Conservation (phyloP, 495 filamentous ascomycete genomes). For the Aspergillus taichungensis region DNA sequence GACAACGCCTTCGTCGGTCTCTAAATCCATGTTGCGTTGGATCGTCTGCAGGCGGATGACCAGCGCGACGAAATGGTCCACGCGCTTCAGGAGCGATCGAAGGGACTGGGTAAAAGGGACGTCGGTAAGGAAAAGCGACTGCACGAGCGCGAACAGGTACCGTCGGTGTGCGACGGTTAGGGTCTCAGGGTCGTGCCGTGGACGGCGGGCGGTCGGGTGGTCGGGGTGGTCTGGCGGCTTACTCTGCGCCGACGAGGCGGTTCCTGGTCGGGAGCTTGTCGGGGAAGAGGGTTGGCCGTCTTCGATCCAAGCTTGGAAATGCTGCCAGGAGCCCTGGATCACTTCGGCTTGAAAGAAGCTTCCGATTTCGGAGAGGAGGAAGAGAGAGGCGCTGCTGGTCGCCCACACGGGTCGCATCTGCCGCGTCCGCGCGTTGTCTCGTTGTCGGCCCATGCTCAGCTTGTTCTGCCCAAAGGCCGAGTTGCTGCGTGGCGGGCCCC, state of each 20-base stretch:
- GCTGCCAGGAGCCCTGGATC: conserved; percentile 63
- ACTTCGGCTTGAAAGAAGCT: conserved; percentile 87
- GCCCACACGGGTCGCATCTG: conserved; percentile 80
- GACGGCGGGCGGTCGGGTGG: conserved; percentile 14
- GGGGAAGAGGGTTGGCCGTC: conserved; percentile 10
- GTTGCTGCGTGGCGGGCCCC: conserved; percentile 53
- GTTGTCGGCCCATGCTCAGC: conserved; percentile 46
- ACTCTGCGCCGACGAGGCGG: conserved; percentile 23
- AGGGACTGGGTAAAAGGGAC: conserved; percentile 59
- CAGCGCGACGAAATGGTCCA: conserved; percentile 70
- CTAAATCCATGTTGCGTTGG: conserved; percentile 66
- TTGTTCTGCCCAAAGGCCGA: conserved; percentile 46
- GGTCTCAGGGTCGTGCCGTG: conserved; percentile 70
- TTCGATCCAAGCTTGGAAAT: conserved; percentile 52
- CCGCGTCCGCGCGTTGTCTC: conserved; percentile 47
- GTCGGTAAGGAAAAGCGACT: conserved; percentile 64
- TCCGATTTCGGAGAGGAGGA: conserved; percentile 78
- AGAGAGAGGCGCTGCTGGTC: conserved; percentile 69
- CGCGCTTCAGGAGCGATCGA: conserved; percentile 57
- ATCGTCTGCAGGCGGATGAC: conserved; percentile 61
- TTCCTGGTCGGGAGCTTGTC: conserved; percentile 31
- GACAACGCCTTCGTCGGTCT: conserved; percentile 68
- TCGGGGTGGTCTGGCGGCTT: conserved; percentile 2
- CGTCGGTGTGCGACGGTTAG: conserved; percentile 67
- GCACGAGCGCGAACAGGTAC: conserved; percentile 59